A percentile compares a stretch with the other conserved stretches of the same genome.
Evolutionary conservation across 164 flowering plant species (phyloP).

Genomic region (Vitis cinerea): DNA sequence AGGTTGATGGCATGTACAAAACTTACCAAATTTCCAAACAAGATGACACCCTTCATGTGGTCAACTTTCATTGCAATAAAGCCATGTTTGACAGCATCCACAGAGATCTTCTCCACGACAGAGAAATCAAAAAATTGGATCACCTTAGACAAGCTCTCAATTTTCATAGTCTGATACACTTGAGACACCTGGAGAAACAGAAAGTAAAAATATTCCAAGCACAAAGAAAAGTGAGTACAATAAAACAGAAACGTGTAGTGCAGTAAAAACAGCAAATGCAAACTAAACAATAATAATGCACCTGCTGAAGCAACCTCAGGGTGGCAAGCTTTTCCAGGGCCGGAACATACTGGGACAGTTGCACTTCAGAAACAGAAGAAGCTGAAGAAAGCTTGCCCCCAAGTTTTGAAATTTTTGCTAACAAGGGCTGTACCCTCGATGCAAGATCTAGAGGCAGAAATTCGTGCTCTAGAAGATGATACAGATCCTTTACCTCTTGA

Average conservation of each 20-base stretch:
- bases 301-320: conserved; percentile 91
- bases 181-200: conserved; percentile 65
- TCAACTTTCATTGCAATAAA: conserved; percentile 81
- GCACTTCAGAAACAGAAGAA: conserved; percentile 87
- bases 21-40: conserved; percentile 70
- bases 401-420: conserved; percentile 66
- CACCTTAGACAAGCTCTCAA: conserved; percentile 67
- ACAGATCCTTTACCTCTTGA: conserved; percentile 90
- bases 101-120: conserved; percentile 76
- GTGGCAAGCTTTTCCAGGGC: conserved; percentile 81
- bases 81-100: conserved; percentile 77
- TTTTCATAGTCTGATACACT: conserved; percentile 83
- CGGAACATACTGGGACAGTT: conserved; percentile 74
- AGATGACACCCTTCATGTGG: conserved; percentile 66
- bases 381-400: conserved; percentile 87
- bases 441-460: conserved; percentile 77
- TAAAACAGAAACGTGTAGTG: background rate
- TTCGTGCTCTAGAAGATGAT: conserved; percentile 75
- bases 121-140: conserved; percentile 79
- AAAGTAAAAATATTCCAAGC: background rate
- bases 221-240: background rate
- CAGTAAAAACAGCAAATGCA: background rate
- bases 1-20: background rate
- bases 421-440: conserved; percentile 66
- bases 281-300: conserved; percentile 15